These are phyloP conservation scores for Abelmoschus esculentus DNA, from an alignment of 345 rosid genomes.

Conservation along the genomic window DNA sequence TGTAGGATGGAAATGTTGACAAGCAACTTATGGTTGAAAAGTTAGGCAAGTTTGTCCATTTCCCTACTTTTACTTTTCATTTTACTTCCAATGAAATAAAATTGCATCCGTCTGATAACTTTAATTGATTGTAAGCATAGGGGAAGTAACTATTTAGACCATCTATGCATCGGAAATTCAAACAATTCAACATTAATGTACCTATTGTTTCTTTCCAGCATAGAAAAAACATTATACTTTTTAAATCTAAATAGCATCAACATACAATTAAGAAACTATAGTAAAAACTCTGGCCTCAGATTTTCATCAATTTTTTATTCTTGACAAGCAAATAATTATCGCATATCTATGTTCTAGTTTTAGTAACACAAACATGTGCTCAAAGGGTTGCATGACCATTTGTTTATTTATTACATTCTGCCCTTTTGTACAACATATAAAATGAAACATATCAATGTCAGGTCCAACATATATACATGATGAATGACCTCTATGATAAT, in stretches of 20 bases:
- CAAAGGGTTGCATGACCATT: not conserved
- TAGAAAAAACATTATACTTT: not conserved
- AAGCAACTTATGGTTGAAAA: slow-evolving; percentile 5
- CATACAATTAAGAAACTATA: not conserved
- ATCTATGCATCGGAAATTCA: not conserved
- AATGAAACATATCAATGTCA: not conserved
- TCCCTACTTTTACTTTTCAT: not conserved
- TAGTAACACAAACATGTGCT: not conserved
- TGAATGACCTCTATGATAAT: not conserved
- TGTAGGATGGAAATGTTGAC: too few species aligned
- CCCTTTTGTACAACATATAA: not conserved
- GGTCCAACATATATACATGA: not conserved
- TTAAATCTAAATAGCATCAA: not conserved
- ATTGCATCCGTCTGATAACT: not conserved
- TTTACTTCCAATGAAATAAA: not conserved
- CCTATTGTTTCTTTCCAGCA: not conserved
- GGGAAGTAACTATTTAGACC: not conserved
- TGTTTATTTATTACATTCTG: not conserved
- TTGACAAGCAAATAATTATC: not conserved
- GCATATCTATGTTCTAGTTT: not conserved
- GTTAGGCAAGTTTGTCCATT: slow-evolving; percentile 42
- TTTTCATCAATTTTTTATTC: not conserved
- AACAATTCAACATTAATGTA: not conserved
- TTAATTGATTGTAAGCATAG: not conserved
- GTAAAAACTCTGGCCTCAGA: not conserved